phyloP scores from a whole-genome alignment of 192 early-diverging fungal species.

The Allomyces arbusculus region DNA sequence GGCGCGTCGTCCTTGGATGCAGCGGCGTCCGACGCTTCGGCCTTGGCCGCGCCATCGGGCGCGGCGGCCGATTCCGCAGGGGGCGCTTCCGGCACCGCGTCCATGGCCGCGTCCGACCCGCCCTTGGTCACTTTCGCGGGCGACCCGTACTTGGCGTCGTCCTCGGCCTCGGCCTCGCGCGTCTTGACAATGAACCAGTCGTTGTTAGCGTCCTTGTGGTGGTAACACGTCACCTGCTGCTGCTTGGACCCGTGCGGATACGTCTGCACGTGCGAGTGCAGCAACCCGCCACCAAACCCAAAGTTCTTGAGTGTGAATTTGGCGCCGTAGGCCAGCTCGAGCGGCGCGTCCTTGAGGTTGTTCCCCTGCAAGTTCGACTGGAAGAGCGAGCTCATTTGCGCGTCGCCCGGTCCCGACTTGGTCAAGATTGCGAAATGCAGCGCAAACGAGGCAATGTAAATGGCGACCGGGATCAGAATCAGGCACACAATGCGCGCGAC shows the following conservation, averaged over 20 bases:
- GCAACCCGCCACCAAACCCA: slow-evolving; percentile 61
- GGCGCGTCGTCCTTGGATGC: neutral
- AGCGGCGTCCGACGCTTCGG: slow-evolving; percentile 2
- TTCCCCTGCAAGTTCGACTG: slow-evolving; percentile 77
- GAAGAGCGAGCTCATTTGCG: slow-evolving; percentile 90
- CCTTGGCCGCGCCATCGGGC: neutral
- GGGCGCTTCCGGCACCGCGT: too few relatives aligned
- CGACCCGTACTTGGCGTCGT: slow-evolving; percentile 2
- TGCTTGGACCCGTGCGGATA: slow-evolving; percentile 76
- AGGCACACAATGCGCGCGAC: slow-evolving; percentile 54
- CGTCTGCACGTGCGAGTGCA: slow-evolving; percentile 80
- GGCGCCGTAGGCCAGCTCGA: slow-evolving; percentile 79
- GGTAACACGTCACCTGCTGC: slow-evolving; percentile 91
- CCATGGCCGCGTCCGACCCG: too few relatives aligned
- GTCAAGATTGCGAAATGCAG: slow-evolving; percentile 76
- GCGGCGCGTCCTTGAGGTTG: slow-evolving; percentile 53
- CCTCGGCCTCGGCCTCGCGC: slow-evolving; percentile 22
- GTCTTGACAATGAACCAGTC: slow-evolving; percentile 52
- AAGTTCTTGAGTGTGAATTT: slow-evolving; percentile 65
- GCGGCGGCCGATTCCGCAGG: neutral
- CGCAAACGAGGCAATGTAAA: slow-evolving; percentile 68
- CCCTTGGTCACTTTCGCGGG: neutral
- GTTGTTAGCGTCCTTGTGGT: slow-evolving; percentile 85
- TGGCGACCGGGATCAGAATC: slow-evolving; percentile 54
- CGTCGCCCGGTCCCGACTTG: slow-evolving; percentile 65